These are phyloP conservation scores for Cladorrhinum sp. DNA, from an alignment of 2,329 filamentous ascomycete genomes.

Conservation along the genomic window DNA sequence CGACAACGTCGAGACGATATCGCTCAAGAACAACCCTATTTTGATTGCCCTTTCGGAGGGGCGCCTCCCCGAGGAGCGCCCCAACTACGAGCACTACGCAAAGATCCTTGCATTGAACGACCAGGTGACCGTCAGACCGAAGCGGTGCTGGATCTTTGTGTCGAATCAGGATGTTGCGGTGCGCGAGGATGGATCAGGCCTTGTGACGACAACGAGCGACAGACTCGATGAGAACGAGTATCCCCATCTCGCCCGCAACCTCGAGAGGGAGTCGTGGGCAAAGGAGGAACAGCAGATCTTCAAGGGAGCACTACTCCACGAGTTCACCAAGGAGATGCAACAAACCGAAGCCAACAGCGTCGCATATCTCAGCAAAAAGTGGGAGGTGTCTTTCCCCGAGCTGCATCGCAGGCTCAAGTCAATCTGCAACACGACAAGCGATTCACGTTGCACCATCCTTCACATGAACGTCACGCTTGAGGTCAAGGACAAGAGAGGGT, in stretches of 20 bases:
- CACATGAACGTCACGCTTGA: slow-evolving; percentile 62
- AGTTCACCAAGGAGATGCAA: slow-evolving; percentile 54
- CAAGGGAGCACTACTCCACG: slow-evolving; percentile 50
- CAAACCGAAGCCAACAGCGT: slow-evolving; percentile 56
- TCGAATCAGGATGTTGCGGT: slow-evolving; percentile 49
- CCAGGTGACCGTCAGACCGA: slow-evolving; percentile 52
- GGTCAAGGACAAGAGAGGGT: slow-evolving; percentile 54
- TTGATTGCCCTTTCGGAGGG: slow-evolving; percentile 58
- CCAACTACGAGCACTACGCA: slow-evolving; percentile 61
- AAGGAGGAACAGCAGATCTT: slow-evolving; percentile 45
- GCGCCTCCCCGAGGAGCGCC: slow-evolving; percentile 54
- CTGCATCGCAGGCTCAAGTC: slow-evolving; percentile 52
- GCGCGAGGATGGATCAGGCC: slow-evolving; percentile 45
- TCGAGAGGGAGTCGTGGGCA: slow-evolving; percentile 49
- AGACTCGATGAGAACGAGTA: slow-evolving; percentile 47
- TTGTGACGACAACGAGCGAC: slow-evolving; percentile 40
- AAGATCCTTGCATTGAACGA: slow-evolving; percentile 54
- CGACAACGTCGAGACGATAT: slow-evolving; percentile 43
- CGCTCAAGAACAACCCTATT: slow-evolving; percentile 64
- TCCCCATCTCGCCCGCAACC: slow-evolving; percentile 55
- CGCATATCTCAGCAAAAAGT: slow-evolving; percentile 51
- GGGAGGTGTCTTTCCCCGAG: slow-evolving; percentile 57
- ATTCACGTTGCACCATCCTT: slow-evolving; percentile 53
- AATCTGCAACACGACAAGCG: slow-evolving; percentile 27
- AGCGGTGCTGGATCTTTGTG: slow-evolving; percentile 59